Base-by-base conservation (phyloP, 2,329 filamentous ascomycete genomes). In the Colletotrichum sp. region DNA sequence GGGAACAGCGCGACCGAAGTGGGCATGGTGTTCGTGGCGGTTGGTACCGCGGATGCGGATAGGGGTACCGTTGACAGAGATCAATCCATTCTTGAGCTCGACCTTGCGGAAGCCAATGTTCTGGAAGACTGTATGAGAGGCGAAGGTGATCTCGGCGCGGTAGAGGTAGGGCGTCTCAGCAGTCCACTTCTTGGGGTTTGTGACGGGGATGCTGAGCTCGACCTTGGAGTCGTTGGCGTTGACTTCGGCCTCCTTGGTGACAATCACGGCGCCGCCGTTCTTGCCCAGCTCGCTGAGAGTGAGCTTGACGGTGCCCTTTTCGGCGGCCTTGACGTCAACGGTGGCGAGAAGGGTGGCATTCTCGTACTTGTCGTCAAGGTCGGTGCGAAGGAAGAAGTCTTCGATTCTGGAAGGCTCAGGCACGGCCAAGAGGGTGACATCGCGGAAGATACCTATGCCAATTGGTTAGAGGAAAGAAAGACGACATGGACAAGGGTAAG, bases 21-120 rank as follows among this genome's bases (percentile, higher is more conserved):
- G 83, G 0, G 92, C 92, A 79, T 95, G 93, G 79, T 95, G 93
- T 73, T 95, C 93, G 79, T 95, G 93, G 18, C 93, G 86, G 81
- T 94, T 94, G 18, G 92, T 90, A 18, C 93, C 93, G 32, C 90
- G 88, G 77, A 95, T 87, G 4, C 90, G 87, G 66, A 94, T 88
- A 2, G 89, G 85, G 32, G 87, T 86, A 6, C 93, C 92, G 73
- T 94, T 94, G 78, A 94, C 92, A 28, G 86, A 86, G 78, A 93
- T 86, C 59, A 93, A 82, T 1, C 92, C 90, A 64, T 91, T 86
- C 71, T 89, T 90, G 67, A 93, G 86, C 82, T 94, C 91, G 5
- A 93, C 89, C 63, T 89, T 88, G 39, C 92, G 90, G 83, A 94
- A 94, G 1, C 93, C 93, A 15, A 94, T 84, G 6, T 85, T 87